phyloP scores from a whole-genome alignment of 2,329 filamentous ascomycete species.

The Grosmannia clavigera region DNA sequence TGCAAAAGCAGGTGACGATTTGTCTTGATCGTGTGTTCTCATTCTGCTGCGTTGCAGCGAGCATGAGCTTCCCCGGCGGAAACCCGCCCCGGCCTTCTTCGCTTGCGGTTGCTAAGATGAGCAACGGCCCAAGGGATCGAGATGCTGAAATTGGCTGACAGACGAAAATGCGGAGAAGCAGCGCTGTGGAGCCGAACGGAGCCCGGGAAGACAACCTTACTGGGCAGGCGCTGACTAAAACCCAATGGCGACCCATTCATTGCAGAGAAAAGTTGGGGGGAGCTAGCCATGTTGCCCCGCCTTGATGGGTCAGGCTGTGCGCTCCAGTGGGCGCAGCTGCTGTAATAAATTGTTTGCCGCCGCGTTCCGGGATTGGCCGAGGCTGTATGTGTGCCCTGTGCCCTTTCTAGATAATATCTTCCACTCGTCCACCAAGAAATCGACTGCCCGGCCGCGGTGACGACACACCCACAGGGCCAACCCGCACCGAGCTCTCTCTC shows the following conservation, averaged over 20 bases:
- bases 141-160: background rate
- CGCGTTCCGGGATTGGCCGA: slow-evolving; percentile 5
- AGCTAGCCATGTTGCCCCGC: background rate
- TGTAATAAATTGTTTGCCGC: background rate
- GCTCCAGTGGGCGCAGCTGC: background rate
- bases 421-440: too few relatives aligned
- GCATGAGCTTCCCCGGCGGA: background rate
- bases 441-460: background rate
- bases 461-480: too few relatives aligned
- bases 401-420: background rate
- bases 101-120: background rate
- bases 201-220: background rate
- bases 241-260: background rate
- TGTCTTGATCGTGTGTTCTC: background rate
- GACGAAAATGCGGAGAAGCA: background rate
- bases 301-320: background rate
- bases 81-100: background rate
- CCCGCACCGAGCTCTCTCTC: too few relatives aligned
- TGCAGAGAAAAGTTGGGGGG: background rate
- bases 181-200: background rate
- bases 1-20: background rate
- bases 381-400: background rate
- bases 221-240: background rate
- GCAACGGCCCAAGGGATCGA: background rate
- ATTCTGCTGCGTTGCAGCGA: background rate